Evolutionary conservation across 768 basidiomycete genomes (phyloP), one percentile per base, ranked within the genome.

Genomic region (Collybia mongolica): DNA sequence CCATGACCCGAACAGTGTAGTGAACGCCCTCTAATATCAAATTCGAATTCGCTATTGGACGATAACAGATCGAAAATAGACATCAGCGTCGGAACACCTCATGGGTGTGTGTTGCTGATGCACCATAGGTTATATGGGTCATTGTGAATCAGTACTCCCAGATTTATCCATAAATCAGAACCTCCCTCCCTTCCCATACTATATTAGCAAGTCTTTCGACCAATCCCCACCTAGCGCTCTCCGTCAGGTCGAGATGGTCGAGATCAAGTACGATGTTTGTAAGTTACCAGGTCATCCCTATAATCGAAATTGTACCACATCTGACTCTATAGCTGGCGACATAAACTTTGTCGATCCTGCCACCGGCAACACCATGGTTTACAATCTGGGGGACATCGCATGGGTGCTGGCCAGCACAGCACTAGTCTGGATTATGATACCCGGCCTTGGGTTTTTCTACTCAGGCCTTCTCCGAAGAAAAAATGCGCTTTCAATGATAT

Each of bases 401-500:
- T 79, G 72, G 85, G 71, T 84, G 38, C 71, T 93, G 47, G 69
- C 80, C 3, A 81, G 82, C 32, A 92, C 81, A 20, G 92, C 90
- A 28, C 75, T 92, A 53, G 89, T 91, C 29, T 91, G 79, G 76
- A 73, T 90, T 55, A 90, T 90, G 88, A 80, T 90, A 62, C 87
- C 86, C 11, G 88, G 87, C 44, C 83, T 93, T 47, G 88, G 90
- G 42, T 88, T 80, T 68, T 91, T 90, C 72, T 96, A 94, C 67
- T 89, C 90, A 17, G 95, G 91, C 56, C 80, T 98, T 24, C 79
- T 96, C 22, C 72, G 95, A 40, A 73, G 95, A 52, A 97, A 98
- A 71, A 95, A 96, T 60, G 94, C 95, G 0, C 74, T 96, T 23
- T 87, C 84, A 43, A 88, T 94, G 83, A 86, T 94, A 9, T 92